Evolutionary conservation across 1,284 basidiomycete species (phyloP), one percentile per base, ranked within the genome.

Genomic region (Puccinia coronata): DNA sequence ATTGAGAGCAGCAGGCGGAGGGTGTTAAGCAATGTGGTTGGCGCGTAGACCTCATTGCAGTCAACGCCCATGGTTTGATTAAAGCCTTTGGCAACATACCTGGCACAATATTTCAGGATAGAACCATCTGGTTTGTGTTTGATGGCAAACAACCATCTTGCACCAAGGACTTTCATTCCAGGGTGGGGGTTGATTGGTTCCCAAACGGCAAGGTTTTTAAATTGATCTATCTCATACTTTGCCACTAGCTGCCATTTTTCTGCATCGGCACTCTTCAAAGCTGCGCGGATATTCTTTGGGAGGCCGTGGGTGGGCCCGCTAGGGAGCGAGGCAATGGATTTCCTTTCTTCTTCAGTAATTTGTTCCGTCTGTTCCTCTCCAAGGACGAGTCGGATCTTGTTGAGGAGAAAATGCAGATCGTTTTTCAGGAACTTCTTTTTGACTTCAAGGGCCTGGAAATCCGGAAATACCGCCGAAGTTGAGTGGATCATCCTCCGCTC

Each of bases 51-150:
- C 20, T 72, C 47, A 28, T 72, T 53, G 31, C 70, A 51, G 31
- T 55, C 70, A n/a, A 57, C 5, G 4, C 70, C 70, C 25, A 72
- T 34, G 34, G 34, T 11, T 72, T 72, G 70, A n/a, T 51, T 53
- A 34, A 72, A 72, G 1, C 47, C 70, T 34, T 72, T 51, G 4
- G 70, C 47, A 0, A 72, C 70, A 39, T 72, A 72, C 16, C 70
- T 5, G 3, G 70, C 51, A 34, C 51, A 16, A 11, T 16, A 70
- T 16, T 3, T 70, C 1, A 49, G 18, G n/a, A 16, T 12, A 4
- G 8, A 25, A 20, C 47, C 47, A 16, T 70, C 67, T 31, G 8
- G 8, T 16, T 70, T 11, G 3, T 28, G 9, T 31, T 70, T 70
- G 43, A 70, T 70, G 8, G 39, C 23, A 47, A 67, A 67, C 1